These are phyloP conservation scores for Blastosporella zonata DNA, from an alignment of 1,284 basidiomycete genomes.

Conservation along the genomic window DNA sequence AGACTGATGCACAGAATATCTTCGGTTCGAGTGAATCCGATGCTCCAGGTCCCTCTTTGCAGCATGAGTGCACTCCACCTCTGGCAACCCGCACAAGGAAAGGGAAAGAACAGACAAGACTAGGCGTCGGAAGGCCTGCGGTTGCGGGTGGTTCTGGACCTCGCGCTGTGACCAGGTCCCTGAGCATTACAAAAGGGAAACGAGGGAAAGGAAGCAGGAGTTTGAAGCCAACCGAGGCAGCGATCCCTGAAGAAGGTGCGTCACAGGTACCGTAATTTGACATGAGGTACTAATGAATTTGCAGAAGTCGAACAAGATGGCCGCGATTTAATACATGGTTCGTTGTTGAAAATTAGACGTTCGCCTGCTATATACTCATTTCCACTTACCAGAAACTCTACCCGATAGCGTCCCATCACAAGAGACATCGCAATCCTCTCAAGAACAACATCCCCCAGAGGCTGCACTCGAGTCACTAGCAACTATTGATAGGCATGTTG, in stretches of 20 bases:
- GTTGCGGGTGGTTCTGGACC: slow-evolving; percentile 61
- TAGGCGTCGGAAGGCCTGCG: slow-evolving; percentile 71
- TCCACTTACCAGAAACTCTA: not conserved
- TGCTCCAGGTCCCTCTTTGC: slow-evolving; percentile 18
- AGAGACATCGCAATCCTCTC: not conserved
- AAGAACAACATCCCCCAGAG: slow-evolving; percentile 4
- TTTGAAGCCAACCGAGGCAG: slow-evolving; percentile 48
- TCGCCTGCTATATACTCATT: not conserved
- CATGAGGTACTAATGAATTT: not conserved
- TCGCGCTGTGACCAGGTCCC: slow-evolving; percentile 57
- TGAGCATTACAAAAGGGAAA: slow-evolving; percentile 46
- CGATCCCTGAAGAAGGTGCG: slow-evolving; percentile 60
- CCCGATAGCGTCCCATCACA: not conserved
- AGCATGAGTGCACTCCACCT: slow-evolving; percentile 28
- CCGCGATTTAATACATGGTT: slow-evolving; percentile 17
- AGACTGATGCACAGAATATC: slow-evolving; percentile 28
- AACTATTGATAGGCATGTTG: slow-evolving; percentile 33
- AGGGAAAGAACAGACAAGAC: slow-evolving; percentile 64
- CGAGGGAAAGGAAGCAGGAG: slow-evolving; percentile 48
- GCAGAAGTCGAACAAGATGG: slow-evolving; percentile 28
- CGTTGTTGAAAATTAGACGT: not conserved
- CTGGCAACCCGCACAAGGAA: slow-evolving; percentile 52
- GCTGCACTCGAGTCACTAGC: slow-evolving; percentile 21
- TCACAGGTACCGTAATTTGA: not conserved
- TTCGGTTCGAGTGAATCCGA: not conserved